Evolutionary conservation across 495 filamentous ascomycete species (phyloP), one percentile per base, ranked within the genome.

Genomic region (Aspergillus ostianus): DNA sequence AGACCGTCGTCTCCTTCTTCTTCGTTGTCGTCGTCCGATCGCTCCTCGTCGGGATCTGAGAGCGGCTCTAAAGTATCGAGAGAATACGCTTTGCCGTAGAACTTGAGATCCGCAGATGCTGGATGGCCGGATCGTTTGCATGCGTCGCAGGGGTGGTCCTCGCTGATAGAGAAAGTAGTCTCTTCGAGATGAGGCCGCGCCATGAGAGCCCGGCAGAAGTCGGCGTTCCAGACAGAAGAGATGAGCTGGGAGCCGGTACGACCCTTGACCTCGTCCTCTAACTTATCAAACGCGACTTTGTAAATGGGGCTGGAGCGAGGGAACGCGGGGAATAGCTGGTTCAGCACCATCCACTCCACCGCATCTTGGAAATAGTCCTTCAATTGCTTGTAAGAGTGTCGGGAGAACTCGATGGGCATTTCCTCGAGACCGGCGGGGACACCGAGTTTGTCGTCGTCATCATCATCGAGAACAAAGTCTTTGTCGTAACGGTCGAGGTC

Each of bases 341-440:
- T 87, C 56, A 86, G 84, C 2, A 96, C 85, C 71, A 93, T 86
- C 90, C 90, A 96, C 70, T 91, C 89, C 0, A 97, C 77, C 0
- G 84, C 90, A 63, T 87, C 83, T 45, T 84, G 85, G 74, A 97
- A 96, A 58, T 92, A 86, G 30, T 91, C 87, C 55, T 87, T 87
- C 0, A 87, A 69, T 47, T 90, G 86, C 60, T 86, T 87, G 62
- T 87, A 84, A 0, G 83, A 78, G 51, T 88, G 81, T 13, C 76
- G 68, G 3, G 85, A 90, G 66, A 91, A 92, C 64, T 91, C 76
- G 10, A 95, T 75, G 0, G 92, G 92, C 2, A 93, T 85, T 3
- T 77, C 78, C 17, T 79, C 71, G n/a, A 68, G 61, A 9, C 70
- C 63, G 0, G 72, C 78, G 0, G 87, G 89, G 7, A 80, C 84